Percentiles rank a stretch among this genome's conserved stretches.
Evolutionary conservation across 1,139 yeast species (phyloP).

Genomic region (Blastobotrys raffinosifermentans): DNA sequence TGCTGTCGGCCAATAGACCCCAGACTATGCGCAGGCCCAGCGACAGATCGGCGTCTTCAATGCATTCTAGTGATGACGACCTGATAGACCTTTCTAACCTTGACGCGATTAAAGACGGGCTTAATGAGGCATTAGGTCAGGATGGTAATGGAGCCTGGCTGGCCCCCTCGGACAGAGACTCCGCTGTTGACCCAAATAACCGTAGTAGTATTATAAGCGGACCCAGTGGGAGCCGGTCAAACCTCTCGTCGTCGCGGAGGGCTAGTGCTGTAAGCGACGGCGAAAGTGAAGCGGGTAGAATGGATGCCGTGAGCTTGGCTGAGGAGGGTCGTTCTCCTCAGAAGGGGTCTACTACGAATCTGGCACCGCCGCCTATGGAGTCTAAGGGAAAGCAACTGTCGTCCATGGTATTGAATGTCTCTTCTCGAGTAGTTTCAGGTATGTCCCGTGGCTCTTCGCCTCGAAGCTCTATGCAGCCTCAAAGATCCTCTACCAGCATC

Average conservation of each 20-base stretch:
- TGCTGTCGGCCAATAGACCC: background rate
- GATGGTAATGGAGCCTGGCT: slow-evolving; percentile 25
- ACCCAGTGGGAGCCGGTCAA: background rate
- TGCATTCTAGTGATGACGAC: no score
- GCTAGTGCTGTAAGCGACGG: background rate
- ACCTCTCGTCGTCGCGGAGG: background rate
- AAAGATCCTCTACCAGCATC: no score
- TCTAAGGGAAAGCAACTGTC: slow-evolving; percentile 11
- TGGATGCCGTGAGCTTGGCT: slow-evolving; percentile 3
- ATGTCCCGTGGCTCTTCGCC: background rate
- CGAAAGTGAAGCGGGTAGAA: background rate
- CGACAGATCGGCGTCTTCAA: background rate
- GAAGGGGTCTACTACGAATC: background rate
- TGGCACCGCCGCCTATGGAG: slow-evolving; percentile 3
- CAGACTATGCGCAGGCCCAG: background rate
- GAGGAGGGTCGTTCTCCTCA: slow-evolving; percentile 6
- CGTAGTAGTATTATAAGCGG: no score
- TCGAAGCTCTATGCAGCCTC: background rate
- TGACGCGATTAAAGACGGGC: slow-evolving; percentile 18
- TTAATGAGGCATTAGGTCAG: slow-evolving; percentile 24
- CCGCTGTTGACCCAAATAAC: no score
- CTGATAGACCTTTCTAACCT: slow-evolving; percentile 13
- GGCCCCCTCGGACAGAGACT: slow-evolving; percentile 6
- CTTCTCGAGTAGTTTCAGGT: slow-evolving; percentile 10
- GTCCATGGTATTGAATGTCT: slow-evolving; percentile 9